These are phyloP conservation scores for Mortierella sp. DNA, from an alignment of 371 early-diverging fungal genomes.

Conservation along the genomic window DNA sequence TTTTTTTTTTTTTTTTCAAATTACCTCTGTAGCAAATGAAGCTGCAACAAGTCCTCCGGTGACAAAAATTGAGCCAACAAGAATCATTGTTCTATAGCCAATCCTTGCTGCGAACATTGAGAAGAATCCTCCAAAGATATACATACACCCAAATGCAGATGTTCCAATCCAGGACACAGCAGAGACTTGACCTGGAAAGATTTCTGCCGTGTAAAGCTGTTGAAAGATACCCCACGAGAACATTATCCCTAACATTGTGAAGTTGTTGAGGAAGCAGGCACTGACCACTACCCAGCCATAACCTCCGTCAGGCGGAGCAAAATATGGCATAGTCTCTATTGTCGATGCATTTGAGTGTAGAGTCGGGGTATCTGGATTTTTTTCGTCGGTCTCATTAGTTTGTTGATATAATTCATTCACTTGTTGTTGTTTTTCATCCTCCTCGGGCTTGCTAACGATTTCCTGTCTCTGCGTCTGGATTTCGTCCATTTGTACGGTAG, in stretches of 20 bases:
- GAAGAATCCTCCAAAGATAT: conserved; percentile 39
- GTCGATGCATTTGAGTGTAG: neutral
- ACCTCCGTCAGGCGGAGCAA: conserved; percentile 54
- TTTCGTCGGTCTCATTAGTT: neutral
- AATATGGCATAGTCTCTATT: neutral
- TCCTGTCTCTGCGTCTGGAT: neutral
- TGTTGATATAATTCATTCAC: no score
- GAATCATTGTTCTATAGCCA: conserved; percentile 48
- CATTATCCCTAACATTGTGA: conserved; percentile 66
- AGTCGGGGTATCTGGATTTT: neutral
- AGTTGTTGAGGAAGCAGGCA: conserved; percentile 69
- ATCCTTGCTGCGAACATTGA: conserved; percentile 45
- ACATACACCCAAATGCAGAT: conserved; percentile 45
- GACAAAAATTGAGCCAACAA: conserved; percentile 35
- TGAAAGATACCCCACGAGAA: conserved; percentile 72
- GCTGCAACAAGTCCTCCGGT: conserved; percentile 43
- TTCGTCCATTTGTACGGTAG: neutral
- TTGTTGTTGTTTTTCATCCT: neutral
- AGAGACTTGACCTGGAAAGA: conserved; percentile 46
- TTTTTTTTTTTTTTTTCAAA: conserved; percentile 4
- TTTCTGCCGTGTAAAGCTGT: conserved; percentile 46
- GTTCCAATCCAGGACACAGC: conserved; percentile 55
- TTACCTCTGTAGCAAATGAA: conserved; percentile 56
- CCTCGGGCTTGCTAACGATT: neutral
- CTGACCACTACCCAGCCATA: conserved; percentile 62